These are phyloP conservation scores for Leccinum pseudoinsigne DNA, from an alignment of 1,284 basidiomycete genomes.

Conservation along the genomic window DNA sequence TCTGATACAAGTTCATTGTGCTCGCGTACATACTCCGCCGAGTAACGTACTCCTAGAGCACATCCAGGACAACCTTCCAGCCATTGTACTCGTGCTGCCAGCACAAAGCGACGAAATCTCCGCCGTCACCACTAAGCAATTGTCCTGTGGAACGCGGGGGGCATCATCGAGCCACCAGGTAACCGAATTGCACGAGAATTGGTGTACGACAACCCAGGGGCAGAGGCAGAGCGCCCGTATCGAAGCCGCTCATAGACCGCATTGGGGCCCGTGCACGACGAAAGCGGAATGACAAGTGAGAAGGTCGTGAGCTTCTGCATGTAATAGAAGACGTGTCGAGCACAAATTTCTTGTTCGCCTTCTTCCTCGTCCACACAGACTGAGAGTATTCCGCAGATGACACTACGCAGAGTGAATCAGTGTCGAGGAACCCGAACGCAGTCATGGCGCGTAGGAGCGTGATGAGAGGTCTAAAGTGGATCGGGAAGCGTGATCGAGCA, in stretches of 20 bases:
- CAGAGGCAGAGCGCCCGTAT: slow-evolving; percentile 50
- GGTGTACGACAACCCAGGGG: slow-evolving; percentile 59
- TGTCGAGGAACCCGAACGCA: slow-evolving; percentile 67
- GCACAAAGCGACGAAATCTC: slow-evolving; percentile 69
- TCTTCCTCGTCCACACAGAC: slow-evolving; percentile 26
- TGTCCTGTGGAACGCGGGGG: slow-evolving; percentile 66
- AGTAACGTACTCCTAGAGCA: slow-evolving; percentile 73
- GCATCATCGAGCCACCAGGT: slow-evolving; percentile 73
- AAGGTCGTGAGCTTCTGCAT: slow-evolving; percentile 73
- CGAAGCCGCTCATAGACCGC: slow-evolving; percentile 69
- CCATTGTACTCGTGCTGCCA: slow-evolving; percentile 83
- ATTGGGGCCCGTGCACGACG: slow-evolving; percentile 59
- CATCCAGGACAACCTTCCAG: slow-evolving; percentile 79
- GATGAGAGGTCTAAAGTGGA: slow-evolving; percentile 70
- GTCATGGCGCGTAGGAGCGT: slow-evolving; percentile 78
- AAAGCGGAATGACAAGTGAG: slow-evolving; percentile 69
- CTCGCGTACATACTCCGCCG: slow-evolving; percentile 46
- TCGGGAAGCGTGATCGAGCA: slow-evolving; percentile 77
- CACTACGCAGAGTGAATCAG: slow-evolving; percentile 58
- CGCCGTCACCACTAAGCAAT: slow-evolving; percentile 69
- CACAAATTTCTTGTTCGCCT: slow-evolving; percentile 44
- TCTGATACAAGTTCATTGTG: slow-evolving; percentile 45
- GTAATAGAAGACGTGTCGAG: slow-evolving; percentile 71
- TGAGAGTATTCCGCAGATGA: slow-evolving; percentile 49
- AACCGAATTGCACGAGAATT: slow-evolving; percentile 69